A percentile compares a stretch with the other conserved stretches of the same genome.
These are phyloP conservation scores for Mrakia blollopis DNA, from an alignment of 768 basidiomycete genomes.

Conservation along the genomic window DNA sequence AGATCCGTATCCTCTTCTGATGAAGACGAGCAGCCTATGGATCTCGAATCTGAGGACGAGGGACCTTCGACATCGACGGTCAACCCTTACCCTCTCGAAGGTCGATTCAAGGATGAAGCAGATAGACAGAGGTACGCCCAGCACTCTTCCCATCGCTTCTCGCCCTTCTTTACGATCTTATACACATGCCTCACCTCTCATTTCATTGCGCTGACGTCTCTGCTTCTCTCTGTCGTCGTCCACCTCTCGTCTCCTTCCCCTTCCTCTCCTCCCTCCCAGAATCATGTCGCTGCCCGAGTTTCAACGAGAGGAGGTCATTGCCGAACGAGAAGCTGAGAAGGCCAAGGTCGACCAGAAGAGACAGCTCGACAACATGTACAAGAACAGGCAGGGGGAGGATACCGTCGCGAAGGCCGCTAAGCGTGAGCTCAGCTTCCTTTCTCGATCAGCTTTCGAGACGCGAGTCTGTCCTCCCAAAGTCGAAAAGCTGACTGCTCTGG, in stretches of 20 bases:
- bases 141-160: neutral
- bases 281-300: constrained; percentile 76
- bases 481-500: neutral
- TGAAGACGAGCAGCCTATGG: constrained; percentile 56
- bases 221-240: neutral
- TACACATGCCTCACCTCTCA: neutral
- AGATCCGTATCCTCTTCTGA: constrained; percentile 36
- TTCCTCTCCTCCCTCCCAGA: constrained; percentile 48
- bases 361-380: constrained; percentile 62
- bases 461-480: neutral
- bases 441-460: neutral
- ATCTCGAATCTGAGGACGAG: constrained; percentile 35
- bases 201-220: neutral
- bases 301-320: constrained; percentile 80
- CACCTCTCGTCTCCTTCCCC: constrained; percentile 19
- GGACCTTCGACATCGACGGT: constrained; percentile 27
- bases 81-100: constrained; percentile 84
- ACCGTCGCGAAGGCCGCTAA: constrained; percentile 68
- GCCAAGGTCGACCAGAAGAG: constrained; percentile 67
- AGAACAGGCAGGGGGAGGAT: constrained; percentile 36
- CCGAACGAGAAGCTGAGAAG: constrained; percentile 71
- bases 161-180: neutral
- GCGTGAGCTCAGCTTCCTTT: constrained; percentile 51
- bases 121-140: constrained; percentile 70
- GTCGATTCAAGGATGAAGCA: constrained; percentile 77